Percentiles rank a stretch among this genome's conserved stretches.
Conservation (phyloP, 106 monocot genomes). For the Apostasia shenzhenica region DNA sequence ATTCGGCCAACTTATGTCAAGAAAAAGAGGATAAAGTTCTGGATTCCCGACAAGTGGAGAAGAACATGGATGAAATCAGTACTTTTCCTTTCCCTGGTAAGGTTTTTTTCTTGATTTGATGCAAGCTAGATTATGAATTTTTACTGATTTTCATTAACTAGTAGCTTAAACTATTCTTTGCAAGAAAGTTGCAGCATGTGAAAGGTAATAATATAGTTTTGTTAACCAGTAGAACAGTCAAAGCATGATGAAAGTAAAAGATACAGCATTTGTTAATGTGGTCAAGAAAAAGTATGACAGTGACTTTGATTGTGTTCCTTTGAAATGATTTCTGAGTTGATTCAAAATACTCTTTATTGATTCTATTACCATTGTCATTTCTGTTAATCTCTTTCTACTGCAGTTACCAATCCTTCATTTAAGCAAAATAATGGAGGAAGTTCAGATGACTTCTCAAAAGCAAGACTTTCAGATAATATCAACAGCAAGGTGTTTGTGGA, state of each 20-base stretch:
- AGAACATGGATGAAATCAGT: conserved; percentile 18
- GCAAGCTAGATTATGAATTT: background rate
- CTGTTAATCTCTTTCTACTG: conserved; percentile 5
- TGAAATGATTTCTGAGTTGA: no score
- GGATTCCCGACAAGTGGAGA: conserved; percentile 10
- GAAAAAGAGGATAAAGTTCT: conserved; percentile 7
- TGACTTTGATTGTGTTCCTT: background rate
- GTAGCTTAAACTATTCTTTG: no score
- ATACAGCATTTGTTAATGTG: no score
- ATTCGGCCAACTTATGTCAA: conserved; percentile 12
- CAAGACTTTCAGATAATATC: conserved; percentile 2
- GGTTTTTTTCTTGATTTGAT: conserved; percentile 9
- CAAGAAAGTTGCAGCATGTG: no score
- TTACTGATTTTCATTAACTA: no score
- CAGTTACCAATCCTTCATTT: conserved; percentile 16
- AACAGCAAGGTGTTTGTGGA: conserved; percentile 11
- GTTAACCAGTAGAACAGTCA: no score
- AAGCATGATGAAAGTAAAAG: no score
- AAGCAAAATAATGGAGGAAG: conserved; percentile 13
- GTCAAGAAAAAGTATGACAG: no score
- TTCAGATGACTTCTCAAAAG: background rate
- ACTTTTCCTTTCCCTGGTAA: conserved; percentile 26
- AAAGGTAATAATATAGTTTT: no score
- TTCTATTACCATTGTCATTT: background rate
- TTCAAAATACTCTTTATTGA: no score